Evolutionary conservation across 768 basidiomycete species (phyloP), one percentile per base, ranked within the genome.

Genomic region (Chalciporus sphaerocephalus): DNA sequence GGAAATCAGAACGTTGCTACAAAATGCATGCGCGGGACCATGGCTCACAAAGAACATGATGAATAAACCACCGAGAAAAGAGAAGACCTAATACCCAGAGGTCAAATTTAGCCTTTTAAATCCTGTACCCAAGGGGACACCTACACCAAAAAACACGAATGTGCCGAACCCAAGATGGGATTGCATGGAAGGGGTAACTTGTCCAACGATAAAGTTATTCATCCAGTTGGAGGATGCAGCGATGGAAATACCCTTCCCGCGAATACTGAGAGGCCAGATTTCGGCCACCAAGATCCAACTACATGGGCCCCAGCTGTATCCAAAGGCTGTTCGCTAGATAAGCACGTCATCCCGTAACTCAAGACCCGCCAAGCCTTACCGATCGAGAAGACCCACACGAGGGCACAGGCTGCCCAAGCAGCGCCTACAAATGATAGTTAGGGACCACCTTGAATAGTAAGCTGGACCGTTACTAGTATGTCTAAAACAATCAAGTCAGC

Each of bases 151-250:
- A 69, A 87, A 83, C 34, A 90, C 72, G 57, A 88, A 88, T 1
- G 86, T 87, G 10, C 83, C 83, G 58, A 78, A 87, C 17, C 74
- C 67, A 27, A 87, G 69, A 41, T 82, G 70, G n/a, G 65, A 54
- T 47, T 84, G 64, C 85, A 87, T 87, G 1, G 80, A 74, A 3
- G 87, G 87, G 5, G 86, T 90, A 10, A 87, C 76, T 65, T 74
- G 37, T 7, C 38, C 35, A 20, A 47, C 43, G 54, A 86, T 86
- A 61, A 85, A 86, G 59, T 85, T 86, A 62, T 86, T 85, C 83
- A 86, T 85, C 82, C 83, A 88, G 68, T 88, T 88, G 12, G 81
- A 80, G 6, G 83, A 87, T 5, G 83, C 80, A 4, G 82, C 80
- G 52, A 90, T 84, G 3, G 83, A 83, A 48, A 88, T 65, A 35